These are phyloP conservation scores for Corylus americana DNA, from an alignment of 306 rosid genomes.

Conservation along the genomic window DNA sequence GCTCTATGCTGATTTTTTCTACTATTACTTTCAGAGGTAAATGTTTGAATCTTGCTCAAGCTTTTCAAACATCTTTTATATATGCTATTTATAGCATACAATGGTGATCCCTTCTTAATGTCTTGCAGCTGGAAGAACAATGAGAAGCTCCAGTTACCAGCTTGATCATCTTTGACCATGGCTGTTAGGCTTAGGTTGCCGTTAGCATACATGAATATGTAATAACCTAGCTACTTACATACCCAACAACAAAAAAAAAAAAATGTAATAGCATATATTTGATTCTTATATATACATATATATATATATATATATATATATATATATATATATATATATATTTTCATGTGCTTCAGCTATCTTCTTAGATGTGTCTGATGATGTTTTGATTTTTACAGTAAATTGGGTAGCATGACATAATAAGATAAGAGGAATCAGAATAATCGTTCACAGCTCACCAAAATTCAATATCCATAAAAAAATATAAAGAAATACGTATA, in stretches of 20 bases:
- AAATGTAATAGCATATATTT: background rate
- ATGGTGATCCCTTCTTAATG: slow-evolving; percentile 21
- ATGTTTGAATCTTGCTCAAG: slow-evolving; percentile 3
- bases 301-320: background rate
- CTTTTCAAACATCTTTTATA: slow-evolving; percentile 1
- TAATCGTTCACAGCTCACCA: background rate
- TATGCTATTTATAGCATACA: background rate
- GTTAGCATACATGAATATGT: background rate
- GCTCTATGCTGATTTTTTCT: slow-evolving; percentile 88
- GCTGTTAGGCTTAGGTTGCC: slow-evolving; percentile 26
- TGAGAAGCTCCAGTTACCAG: slow-evolving; percentile 79
- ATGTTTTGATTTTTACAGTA: background rate
- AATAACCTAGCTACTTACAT: background rate
- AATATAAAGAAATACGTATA: too few relatives aligned
- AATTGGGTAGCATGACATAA: background rate
- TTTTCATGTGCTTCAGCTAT: background rate
- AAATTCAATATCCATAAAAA: background rate
- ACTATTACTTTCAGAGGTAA: slow-evolving; percentile 87
- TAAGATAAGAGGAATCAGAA: background rate
- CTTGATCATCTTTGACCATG: slow-evolving; percentile 40
- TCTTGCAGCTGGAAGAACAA: slow-evolving; percentile 86
- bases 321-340: background rate
- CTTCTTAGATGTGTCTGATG: background rate
- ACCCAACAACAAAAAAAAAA: background rate
- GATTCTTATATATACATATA: background rate